phyloP scores from a whole-genome alignment of 2,329 filamentous ascomycete species.

The Microsporum ferrugineum region DNA sequence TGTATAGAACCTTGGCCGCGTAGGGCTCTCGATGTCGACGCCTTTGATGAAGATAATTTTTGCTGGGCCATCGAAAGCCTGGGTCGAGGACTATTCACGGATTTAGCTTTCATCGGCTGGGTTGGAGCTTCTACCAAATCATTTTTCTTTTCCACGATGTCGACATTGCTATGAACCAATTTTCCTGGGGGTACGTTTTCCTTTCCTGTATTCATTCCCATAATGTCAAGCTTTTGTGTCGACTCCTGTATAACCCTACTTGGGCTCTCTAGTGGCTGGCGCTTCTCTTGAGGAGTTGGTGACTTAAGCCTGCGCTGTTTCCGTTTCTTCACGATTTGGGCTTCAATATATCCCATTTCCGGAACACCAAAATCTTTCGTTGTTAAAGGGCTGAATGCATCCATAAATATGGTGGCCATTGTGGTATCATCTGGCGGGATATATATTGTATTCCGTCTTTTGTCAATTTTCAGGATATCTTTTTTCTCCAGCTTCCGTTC shows the following conservation, averaged over 20 bases:
- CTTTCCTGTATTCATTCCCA: conserved; percentile 47
- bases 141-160: background rate
- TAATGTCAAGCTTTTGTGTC: conserved; percentile 34
- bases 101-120: background rate
- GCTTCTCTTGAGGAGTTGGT: conserved; percentile 14
- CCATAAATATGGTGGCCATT: conserved; percentile 34
- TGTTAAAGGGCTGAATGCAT: conserved; percentile 33
- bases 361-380: conserved; percentile 14
- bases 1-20: background rate
- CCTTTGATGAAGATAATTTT: background rate
- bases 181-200: conserved; percentile 49
- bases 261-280: conserved; percentile 40
- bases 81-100: background rate
- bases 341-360: conserved; percentile 25
- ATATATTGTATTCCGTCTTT: conserved; percentile 31
- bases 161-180: background rate
- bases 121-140: background rate
- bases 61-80: background rate
- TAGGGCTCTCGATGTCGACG: background rate
- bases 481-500: conserved; percentile 10
- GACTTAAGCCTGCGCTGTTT: conserved; percentile 16
- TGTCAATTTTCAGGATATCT: conserved; percentile 21
- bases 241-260: conserved; percentile 31
- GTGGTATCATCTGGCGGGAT: conserved; percentile 34
- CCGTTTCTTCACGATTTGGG: conserved; percentile 25